Conservation (phyloP, 148 eudicot genomes). For the Vaccinium myrtillus region DNA sequence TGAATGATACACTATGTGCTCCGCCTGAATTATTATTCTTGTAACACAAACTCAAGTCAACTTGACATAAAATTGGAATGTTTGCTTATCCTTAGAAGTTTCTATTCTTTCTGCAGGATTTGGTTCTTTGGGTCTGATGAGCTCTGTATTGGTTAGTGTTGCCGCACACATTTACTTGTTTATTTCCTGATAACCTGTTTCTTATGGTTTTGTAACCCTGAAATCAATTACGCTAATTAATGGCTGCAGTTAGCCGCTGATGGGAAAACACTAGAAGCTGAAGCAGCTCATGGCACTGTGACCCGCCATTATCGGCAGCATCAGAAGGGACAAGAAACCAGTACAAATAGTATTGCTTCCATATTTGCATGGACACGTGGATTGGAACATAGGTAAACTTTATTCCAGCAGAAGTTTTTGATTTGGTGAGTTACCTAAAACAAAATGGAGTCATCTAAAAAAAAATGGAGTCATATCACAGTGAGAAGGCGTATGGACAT, state of each 20-base stretch:
- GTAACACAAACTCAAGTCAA: neutral
- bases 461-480: neutral
- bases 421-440: too few relatives aligned
- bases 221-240: neutral
- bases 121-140: conserved; percentile 75
- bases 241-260: conserved; percentile 61
- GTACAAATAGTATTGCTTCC: conserved; percentile 78
- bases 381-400: conserved; percentile 57
- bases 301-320: conserved; percentile 65
- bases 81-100: neutral
- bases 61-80: neutral
- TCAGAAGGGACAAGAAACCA: conserved; percentile 73
- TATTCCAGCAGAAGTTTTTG: neutral
- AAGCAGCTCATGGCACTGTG: conserved; percentile 86
- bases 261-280: conserved; percentile 74
- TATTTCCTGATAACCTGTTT: neutral
- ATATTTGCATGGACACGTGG: conserved; percentile 84
- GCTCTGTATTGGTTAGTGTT: conserved; percentile 61
- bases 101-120: conserved; percentile 48
- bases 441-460: neutral
- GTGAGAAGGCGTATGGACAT: neutral
- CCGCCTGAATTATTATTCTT: neutral
- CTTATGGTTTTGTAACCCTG: conserved; percentile 5
- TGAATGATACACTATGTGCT: neutral
- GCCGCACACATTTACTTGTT: neutral